Percentiles rank a stretch among this genome's conserved stretches.
phyloP scores from a whole-genome alignment of 202 grass and related monocot genomes.

The Eragrostis tef region DNA sequence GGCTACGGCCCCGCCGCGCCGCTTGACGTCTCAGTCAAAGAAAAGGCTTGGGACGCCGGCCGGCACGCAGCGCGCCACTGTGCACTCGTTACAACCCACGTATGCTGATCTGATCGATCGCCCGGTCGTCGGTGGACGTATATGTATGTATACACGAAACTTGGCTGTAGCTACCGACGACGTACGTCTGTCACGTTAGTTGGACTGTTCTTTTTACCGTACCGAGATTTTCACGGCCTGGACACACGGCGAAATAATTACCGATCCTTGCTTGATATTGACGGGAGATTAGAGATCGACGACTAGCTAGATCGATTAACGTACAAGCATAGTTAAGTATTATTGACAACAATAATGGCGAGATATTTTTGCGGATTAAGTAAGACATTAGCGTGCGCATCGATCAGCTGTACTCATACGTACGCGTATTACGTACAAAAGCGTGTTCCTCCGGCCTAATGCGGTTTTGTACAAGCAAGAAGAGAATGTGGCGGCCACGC shows the following conservation, averaged over 20 bases:
- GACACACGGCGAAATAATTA: conserved; percentile 27
- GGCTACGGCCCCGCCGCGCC: not conserved
- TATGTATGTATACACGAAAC: not conserved
- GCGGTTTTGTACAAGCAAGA: not conserved
- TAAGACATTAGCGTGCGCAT: not conserved
- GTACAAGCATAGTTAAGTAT: conserved; percentile 41
- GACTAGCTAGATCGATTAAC: conserved; percentile 34
- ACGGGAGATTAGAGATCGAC: conserved; percentile 13
- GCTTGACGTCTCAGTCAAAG: conserved; percentile 41
- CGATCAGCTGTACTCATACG: not conserved
- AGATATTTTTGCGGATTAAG: conserved; percentile 1
- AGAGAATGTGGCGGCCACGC: conserved; percentile 26
- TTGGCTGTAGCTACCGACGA: not conserved
- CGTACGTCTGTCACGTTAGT: not conserved
- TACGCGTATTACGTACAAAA: not conserved
- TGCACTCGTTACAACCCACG: conserved; percentile 37
- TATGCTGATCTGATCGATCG: conserved; percentile 42
- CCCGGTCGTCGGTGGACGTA: not conserved
- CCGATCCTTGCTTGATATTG: conserved; percentile 14
- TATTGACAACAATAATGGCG: conserved; percentile 27
- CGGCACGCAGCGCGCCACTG: conserved; percentile 35
- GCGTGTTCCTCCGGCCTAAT: not conserved
- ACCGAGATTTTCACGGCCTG: not conserved
- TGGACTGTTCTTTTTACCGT: not conserved
- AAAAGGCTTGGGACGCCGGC: not conserved